Evolutionary conservation across 2,329 filamentous ascomycete genomes (phyloP), one percentile per base, ranked within the genome.

Genomic region (Lachnellula cervina): DNA sequence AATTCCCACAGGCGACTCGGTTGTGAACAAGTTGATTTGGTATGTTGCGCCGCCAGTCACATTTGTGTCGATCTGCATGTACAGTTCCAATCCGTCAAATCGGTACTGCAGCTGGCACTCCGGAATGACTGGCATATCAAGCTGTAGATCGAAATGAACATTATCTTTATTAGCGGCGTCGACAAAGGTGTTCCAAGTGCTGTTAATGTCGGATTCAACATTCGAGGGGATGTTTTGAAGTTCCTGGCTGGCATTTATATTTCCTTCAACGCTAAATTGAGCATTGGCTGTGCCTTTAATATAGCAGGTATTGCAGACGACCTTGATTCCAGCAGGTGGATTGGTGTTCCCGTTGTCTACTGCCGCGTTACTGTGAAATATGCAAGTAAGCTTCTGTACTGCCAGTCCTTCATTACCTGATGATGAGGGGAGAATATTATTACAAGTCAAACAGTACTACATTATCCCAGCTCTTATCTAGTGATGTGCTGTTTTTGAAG

Each of bases 1-100:
- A 4, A 81, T 62, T 0, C 79, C 80, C 1, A 76, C 62, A 0
- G 72, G 68, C 0, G 73, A 74, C 8, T 76, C 67, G 1, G 77
- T 79, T 0, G 72, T 72, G 61, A 72, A 83, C 0, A 83, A 58
- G 16, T 75, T 77, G 16, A 83, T 60, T 0, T 70, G 76, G 59
- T 82, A 80, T 0, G 74, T 76, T 0, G 74, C 67, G 0, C 71
- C 73, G 0, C 69, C 70, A 0, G 71, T 68, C 0, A 83, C 59
- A 0, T 69, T 68, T 0, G 75, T 76, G 49, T 77, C 72, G 4
- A 81, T 60, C 45, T 74, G 62, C 58, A 81, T 69, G 62, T 80
- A 83, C 0, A 83, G 57, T 61, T 83, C 80, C 34, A 81, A 49
- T 0, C 69, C 71, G 52, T 80, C 77, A 56, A 84, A 79, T 25